A percentile compares a stretch with the other conserved stretches of the same genome.
Conservation (phyloP, 2,329 filamentous ascomycete species). For the Phyllosticta citribraziliensis region DNA sequence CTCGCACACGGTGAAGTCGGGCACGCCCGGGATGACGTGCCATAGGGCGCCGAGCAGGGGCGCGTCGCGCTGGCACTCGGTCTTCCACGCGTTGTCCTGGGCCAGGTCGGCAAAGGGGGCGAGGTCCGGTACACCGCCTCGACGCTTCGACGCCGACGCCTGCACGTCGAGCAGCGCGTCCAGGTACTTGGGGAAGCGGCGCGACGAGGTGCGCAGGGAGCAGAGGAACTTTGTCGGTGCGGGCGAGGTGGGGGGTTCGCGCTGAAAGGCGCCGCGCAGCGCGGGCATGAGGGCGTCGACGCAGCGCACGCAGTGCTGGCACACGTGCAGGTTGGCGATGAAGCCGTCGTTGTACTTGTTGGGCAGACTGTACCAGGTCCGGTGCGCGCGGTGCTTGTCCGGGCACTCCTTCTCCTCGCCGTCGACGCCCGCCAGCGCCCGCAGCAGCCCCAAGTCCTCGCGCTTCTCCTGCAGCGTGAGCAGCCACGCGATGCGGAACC, state of each 20-base stretch:
- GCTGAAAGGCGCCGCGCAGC: conserved; percentile 55
- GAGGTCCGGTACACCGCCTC: conserved; percentile 40
- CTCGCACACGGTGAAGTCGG: conserved; percentile 73
- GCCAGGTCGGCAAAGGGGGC: conserved; percentile 55
- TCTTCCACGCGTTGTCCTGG: conserved; percentile 32
- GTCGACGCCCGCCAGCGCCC: conserved; percentile 55
- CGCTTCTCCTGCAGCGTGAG: conserved; percentile 63
- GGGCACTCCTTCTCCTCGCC: conserved; percentile 49
- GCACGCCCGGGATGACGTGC: conserved; percentile 68
- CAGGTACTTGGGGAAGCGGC: conserved; percentile 47
- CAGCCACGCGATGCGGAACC: conserved; percentile 78
- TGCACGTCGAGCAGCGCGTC: conserved; percentile 44
- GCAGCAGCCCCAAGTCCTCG: conserved; percentile 58
- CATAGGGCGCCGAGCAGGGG: conserved; percentile 55
- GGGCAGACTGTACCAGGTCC: conserved; percentile 66
- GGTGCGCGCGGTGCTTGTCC: conserved; percentile 44
- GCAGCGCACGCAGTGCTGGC: conserved; percentile 61
- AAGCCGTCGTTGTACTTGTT: conserved; percentile 56
- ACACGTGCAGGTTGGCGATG: conserved; percentile 64
- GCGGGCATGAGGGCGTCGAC: conserved; percentile 65
- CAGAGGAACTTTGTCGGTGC: conserved; percentile 43
- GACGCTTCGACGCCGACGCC: conserved; percentile 3
- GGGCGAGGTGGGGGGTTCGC: conserved; percentile 22
- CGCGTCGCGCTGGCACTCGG: conserved; percentile 57
- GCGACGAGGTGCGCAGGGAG: conserved; percentile 55